A percentile compares a stretch with the other conserved stretches of the same genome.
phyloP scores from a whole-genome alignment of 2,329 filamentous ascomycete species.

The Graphilbum ipis-grandicollis region DNA sequence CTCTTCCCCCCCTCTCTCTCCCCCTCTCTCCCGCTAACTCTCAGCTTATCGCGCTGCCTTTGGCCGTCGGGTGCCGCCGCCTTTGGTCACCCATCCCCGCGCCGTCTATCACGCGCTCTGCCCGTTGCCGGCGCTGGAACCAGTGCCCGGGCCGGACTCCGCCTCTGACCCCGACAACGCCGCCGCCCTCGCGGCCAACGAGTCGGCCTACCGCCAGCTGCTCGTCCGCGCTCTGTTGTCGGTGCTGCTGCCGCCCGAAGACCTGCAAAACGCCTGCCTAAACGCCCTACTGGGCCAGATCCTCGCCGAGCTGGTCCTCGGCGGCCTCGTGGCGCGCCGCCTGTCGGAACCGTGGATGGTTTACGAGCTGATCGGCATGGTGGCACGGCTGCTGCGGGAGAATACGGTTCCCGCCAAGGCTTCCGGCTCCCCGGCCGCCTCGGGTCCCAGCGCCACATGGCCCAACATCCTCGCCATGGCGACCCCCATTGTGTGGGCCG shows the following conservation, averaged over 20 bases:
- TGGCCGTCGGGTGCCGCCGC: conserved; percentile 36
- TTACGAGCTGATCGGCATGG: conserved; percentile 67
- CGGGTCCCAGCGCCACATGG: neutral
- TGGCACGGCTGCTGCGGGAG: conserved; percentile 26
- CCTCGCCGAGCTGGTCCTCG: conserved; percentile 76
- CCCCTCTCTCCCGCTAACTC: neutral
- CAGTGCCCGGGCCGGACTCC: conserved; percentile 41
- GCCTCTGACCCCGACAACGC: conserved; percentile 32
- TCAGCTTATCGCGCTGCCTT: conserved; percentile 58
- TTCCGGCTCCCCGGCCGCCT: neutral
- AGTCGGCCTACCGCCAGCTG: conserved; percentile 70
- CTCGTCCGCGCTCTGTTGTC: conserved; percentile 70
- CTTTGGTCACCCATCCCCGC: conserved; percentile 43
- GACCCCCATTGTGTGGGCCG: conserved; percentile 19
- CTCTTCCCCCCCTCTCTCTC: neutral
- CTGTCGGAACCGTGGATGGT: conserved; percentile 77
- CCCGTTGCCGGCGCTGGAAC: conserved; percentile 65
- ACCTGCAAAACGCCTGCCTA: conserved; percentile 75
- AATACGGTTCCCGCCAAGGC: too few relatives aligned
- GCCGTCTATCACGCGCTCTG: conserved; percentile 70
- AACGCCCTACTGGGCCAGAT: conserved; percentile 73
- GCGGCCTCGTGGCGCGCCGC: conserved; percentile 63
- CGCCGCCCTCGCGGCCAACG: conserved; percentile 53
- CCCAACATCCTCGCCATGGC: neutral
- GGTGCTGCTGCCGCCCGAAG: conserved; percentile 77